phyloP scores from a whole-genome alignment of 2,329 filamentous ascomycete species.

The Calonectria pseudoturangicola region DNA sequence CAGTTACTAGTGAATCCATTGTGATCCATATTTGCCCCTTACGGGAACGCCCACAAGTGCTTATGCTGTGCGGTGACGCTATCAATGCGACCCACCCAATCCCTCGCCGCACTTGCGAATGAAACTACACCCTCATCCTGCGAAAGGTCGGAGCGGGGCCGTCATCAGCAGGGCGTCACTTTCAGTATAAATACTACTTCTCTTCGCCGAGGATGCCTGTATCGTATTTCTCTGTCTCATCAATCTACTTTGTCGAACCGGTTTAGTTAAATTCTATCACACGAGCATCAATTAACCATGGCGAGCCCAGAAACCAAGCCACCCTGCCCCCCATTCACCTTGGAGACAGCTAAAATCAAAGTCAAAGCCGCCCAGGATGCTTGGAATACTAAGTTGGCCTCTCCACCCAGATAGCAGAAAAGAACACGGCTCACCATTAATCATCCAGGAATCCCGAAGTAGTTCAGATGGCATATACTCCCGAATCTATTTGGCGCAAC shows the following conservation, averaged over 20 bases:
- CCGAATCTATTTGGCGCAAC: conserved; percentile 88
- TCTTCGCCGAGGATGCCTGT: background rate
- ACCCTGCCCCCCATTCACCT: conserved; percentile 83
- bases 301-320: conserved; percentile 47
- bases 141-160: background rate
- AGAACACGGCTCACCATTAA: background rate
- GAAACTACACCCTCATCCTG: background rate
- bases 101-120: background rate
- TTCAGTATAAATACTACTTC: background rate
- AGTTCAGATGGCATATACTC: conserved; percentile 84
- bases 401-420: background rate
- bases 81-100: conserved; percentile 5
- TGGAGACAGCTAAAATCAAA: conserved; percentile 81
- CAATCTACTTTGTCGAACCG: background rate
- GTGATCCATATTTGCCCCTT: background rate
- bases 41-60: background rate
- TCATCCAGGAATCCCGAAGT: conserved; percentile 74
- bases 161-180: background rate
- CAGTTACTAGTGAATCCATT: background rate
- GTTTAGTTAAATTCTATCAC: background rate
- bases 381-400: conserved; percentile 83
- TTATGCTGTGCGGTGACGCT: background rate
- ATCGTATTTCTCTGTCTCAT: background rate
- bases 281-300: background rate
- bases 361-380: conserved; percentile 89